These are phyloP conservation scores for Kwoniella shivajii DNA, from an alignment of 1,284 basidiomycete genomes.

Conservation along the genomic window DNA sequence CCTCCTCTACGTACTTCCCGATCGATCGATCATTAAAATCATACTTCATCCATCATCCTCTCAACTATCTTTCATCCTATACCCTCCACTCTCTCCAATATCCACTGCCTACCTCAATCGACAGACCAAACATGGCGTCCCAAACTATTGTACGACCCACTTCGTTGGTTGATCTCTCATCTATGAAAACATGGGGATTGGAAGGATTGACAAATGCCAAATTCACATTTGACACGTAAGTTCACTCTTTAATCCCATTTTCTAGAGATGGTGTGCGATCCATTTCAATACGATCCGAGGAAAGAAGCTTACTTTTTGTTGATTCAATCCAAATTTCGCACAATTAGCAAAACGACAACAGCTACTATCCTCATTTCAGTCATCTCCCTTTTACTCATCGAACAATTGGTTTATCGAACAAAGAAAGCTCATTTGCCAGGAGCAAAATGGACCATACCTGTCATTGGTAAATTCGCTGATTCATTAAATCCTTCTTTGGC, in stretches of 20 bases:
- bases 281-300: no score
- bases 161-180: slow-evolving; percentile 41
- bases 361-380: slow-evolving; percentile 49
- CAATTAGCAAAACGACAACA: slow-evolving; percentile 45
- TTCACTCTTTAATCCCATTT: slow-evolving; percentile 8
- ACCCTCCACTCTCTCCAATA: no score
- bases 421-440: slow-evolving; percentile 88
- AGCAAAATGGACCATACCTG: slow-evolving; percentile 83
- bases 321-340: background rate
- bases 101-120: no score
- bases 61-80: no score
- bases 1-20: no score
- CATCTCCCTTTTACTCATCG: slow-evolving; percentile 51
- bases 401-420: slow-evolving; percentile 77
- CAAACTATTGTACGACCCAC: slow-evolving; percentile 46
- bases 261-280: background rate
- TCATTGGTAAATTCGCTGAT: slow-evolving; percentile 91
- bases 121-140: slow-evolving; percentile 28
- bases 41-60: no score
- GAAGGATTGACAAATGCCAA: slow-evolving; percentile 43
- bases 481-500: slow-evolving; percentile 85
- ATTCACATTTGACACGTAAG: slow-evolving; percentile 49
- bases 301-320: background rate
- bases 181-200: slow-evolving; percentile 44
- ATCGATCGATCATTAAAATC: no score